Conservation (phyloP, 306 rosid genomes). For the Pyrus bretschneideri region DNA sequence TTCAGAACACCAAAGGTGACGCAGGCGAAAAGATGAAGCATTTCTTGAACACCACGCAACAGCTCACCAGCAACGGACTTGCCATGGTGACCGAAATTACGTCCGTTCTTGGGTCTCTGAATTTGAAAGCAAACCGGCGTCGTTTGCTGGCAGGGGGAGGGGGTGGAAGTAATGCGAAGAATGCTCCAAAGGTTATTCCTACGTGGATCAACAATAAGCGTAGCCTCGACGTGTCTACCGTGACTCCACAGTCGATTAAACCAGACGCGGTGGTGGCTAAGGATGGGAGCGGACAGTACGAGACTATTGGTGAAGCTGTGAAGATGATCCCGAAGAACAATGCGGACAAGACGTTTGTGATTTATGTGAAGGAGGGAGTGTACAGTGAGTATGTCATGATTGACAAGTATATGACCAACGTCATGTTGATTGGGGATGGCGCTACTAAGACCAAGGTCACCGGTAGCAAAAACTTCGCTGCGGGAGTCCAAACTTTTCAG, state of each 20-base stretch:
- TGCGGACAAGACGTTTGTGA: conserved; percentile 36
- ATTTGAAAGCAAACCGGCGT: neutral
- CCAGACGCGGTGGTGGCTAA: conserved; percentile 51
- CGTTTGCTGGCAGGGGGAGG: neutral
- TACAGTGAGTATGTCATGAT: conserved; percentile 36
- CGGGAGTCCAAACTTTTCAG: conserved; percentile 39
- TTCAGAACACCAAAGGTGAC: conserved; percentile 33
- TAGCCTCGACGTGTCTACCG: conserved; percentile 20
- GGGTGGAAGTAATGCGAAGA: neutral
- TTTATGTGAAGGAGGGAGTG: conserved; percentile 56
- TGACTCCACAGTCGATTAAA: neutral
- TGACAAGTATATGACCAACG: conserved; percentile 17
- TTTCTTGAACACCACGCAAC: conserved; percentile 26
- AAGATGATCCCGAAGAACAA: conserved; percentile 31
- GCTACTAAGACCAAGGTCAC: conserved; percentile 54
- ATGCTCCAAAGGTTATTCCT: conserved; percentile 15
- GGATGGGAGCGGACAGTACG: conserved; percentile 61
- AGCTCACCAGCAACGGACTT: conserved; percentile 51
- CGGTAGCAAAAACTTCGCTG: conserved; percentile 24
- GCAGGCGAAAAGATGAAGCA: conserved; percentile 40
- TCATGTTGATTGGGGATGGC: conserved; percentile 67
- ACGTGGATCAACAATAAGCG: conserved; percentile 26
- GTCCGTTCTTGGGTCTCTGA: neutral
- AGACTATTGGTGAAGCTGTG: conserved; percentile 46
- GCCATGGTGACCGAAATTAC: conserved; percentile 43